Base-by-base conservation (phyloP, 2,329 filamentous ascomycete species). In the Epichloe brachyelytri region DNA sequence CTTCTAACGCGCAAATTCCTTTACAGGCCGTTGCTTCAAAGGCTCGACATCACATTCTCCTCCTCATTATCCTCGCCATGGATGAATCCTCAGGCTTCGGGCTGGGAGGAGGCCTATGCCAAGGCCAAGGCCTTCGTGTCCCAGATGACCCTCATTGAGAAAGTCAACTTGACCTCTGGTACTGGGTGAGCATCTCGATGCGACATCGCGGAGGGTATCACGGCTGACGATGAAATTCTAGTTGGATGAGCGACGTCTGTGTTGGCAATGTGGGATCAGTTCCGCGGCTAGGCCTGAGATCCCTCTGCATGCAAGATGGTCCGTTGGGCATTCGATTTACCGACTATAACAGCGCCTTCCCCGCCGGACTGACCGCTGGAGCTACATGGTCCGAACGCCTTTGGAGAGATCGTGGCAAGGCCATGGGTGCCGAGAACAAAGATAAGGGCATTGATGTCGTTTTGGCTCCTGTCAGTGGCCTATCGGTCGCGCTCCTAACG, bases 161-260 rank as follows among this genome's bases (percentile, higher is more conserved):
- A 95, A 71, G 88, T 97, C 67, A 97, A 97, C 66, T 66, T 98
- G 56, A 97, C 91, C 3, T 96, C 90, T 0, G 91, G 91, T 65
- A 79, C 85, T 56, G 89, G 89, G 79, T 91, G 70, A 66, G 81
- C 26, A 20, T 33, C 26, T 7, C 70, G 14, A 17, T 3, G 14
- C 30, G 26, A 34, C 38, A 22, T 19, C 12, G n/a, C 22, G 44
- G 40, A 37, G n/a, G 14, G 5, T 14, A 19, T 7, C n/a, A 22
- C 7, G 12, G 15, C 19, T 57, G 37, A 55, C 46, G 3, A 2
- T 11, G 1, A 4, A 14, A 0, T 3, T 43, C 17, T 34, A 70
- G 70, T n/a, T 69, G 64, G 66, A 60, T 62, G 65, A 71, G 78
- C 47, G 86, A 86, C 54, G 74, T 77, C 56, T 93, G 88, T 59